Conservation (phyloP, 2,329 filamentous ascomycete species). For the Nannizzia gypsea region DNA sequence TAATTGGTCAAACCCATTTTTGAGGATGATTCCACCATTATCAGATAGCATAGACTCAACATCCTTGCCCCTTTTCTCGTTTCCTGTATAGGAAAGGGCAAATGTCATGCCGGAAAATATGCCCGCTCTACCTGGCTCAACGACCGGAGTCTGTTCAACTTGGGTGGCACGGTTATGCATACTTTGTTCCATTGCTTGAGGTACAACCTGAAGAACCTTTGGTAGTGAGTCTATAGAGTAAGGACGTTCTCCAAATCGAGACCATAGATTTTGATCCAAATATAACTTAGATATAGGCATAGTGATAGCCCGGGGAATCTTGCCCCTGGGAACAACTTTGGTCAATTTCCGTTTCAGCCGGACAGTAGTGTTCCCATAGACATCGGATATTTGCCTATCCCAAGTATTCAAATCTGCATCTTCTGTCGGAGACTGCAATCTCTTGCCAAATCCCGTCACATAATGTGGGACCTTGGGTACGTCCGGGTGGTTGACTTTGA, state of each 20-base stretch:
- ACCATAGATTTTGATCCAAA: conserved; percentile 37
- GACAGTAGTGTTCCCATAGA: conserved; percentile 33
- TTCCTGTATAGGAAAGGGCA: conserved; percentile 60
- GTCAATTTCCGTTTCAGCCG: conserved; percentile 33
- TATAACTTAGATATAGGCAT: conserved; percentile 37
- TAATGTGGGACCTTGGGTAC: conserved; percentile 35
- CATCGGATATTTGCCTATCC: conserved; percentile 27
- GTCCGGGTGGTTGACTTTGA: conserved; percentile 35
- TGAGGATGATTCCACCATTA: conserved; percentile 61
- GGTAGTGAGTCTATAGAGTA: conserved; percentile 22
- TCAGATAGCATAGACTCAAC: conserved; percentile 53
- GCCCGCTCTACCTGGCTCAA: conserved; percentile 20
- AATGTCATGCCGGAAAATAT: conserved; percentile 78
- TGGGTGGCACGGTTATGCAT: neutral
- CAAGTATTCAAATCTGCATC: conserved; percentile 13
- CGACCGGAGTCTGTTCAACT: conserved; percentile 37
- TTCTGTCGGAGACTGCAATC: conserved; percentile 17
- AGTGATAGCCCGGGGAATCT: conserved; percentile 24
- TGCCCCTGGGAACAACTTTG: conserved; percentile 27
- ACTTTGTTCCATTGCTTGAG: conserved; percentile 27
- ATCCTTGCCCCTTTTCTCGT: conserved; percentile 44
- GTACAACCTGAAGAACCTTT: conserved; percentile 16
- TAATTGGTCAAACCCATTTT: conserved; percentile 67
- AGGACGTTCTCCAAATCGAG: conserved; percentile 31
- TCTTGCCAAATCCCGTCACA: conserved; percentile 32